Conservation (phyloP, 192 early-diverging fungal genomes). For the Entomortierella parvispora region DNA sequence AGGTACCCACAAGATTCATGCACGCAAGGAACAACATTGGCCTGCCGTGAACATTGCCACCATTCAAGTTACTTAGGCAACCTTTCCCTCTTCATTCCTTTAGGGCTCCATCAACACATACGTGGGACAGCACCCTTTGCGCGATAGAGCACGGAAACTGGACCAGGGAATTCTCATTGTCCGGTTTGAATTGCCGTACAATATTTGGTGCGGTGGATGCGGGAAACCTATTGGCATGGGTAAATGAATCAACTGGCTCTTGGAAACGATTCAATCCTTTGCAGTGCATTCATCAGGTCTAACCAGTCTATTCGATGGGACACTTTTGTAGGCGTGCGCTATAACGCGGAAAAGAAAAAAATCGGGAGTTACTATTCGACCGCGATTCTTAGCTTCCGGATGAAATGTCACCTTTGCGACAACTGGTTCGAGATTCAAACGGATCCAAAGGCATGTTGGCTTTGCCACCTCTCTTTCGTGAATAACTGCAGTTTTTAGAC, state of each 20-base stretch:
- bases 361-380: slow-evolving; percentile 89
- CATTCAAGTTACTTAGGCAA: background rate
- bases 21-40: background rate
- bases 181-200: slow-evolving; percentile 91
- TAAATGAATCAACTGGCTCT: slow-evolving; percentile 34
- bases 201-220: slow-evolving; percentile 91
- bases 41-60: background rate
- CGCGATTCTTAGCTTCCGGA: slow-evolving; percentile 88
- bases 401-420: slow-evolving; percentile 92
- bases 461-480: background rate
- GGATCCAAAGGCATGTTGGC: slow-evolving; percentile 79
- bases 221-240: slow-evolving; percentile 86
- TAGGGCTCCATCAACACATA: slow-evolving; percentile 87
- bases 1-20: slow-evolving; percentile 67
- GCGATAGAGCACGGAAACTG: slow-evolving; percentile 88
- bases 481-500: background rate
- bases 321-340: slow-evolving; percentile 75
- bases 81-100: background rate
- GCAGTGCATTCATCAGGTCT: too few species aligned
- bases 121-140: slow-evolving; percentile 89
- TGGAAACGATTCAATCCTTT: too few species aligned
- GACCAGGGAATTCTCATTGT: slow-evolving; percentile 91
- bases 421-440: slow-evolving; percentile 94
- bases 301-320: background rate
- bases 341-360: slow-evolving; percentile 96